Evolutionary conservation across 129 eudicot genomes (phyloP).

Genomic region (Deinandra increscens): DNA sequence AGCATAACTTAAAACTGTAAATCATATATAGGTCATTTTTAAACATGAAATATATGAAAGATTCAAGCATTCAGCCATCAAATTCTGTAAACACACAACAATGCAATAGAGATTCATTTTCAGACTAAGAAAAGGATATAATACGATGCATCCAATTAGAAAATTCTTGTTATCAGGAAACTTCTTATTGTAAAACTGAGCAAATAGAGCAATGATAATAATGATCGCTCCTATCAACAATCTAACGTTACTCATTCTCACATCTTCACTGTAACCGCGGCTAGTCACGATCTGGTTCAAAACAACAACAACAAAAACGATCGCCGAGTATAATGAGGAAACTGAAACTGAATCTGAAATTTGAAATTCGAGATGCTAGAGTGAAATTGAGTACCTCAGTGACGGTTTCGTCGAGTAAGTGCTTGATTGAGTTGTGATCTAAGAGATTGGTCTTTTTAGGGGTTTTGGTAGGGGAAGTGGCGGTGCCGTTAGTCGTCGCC

Average conservation of each 20-base stretch:
- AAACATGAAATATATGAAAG: neutral
- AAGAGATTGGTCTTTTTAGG: slow-evolving; percentile 70
- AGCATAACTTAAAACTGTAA: neutral
- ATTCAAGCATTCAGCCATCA: neutral
- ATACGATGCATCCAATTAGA: slow-evolving; percentile 70
- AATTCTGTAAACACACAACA: neutral
- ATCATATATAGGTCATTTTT: slow-evolving; percentile 4
- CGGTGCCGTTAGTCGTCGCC: slow-evolving; percentile 21
- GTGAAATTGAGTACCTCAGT: slow-evolving; percentile 59
- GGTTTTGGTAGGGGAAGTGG: slow-evolving; percentile 29
- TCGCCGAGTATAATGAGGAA: neutral
- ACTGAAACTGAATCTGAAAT: neutral
- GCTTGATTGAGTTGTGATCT: slow-evolving; percentile 86
- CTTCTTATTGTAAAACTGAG: slow-evolving; percentile 90
- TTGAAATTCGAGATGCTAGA: neutral
- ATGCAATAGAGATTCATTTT: neutral
- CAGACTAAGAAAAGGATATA: slow-evolving; percentile 68
- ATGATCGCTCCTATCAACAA: slow-evolving; percentile 72
- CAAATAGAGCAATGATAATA: slow-evolving; percentile 73
- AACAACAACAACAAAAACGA: neutral
- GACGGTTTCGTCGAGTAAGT: slow-evolving; percentile 87
- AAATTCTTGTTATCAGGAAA: slow-evolving; percentile 78
- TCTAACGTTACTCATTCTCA: slow-evolving; percentile 74
- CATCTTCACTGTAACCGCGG: slow-evolving; percentile 81
- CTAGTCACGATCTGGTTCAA: slow-evolving; percentile 59